Base-by-base conservation (phyloP, 106 monocot genomes). In the Acanthochlamys bracteata region DNA sequence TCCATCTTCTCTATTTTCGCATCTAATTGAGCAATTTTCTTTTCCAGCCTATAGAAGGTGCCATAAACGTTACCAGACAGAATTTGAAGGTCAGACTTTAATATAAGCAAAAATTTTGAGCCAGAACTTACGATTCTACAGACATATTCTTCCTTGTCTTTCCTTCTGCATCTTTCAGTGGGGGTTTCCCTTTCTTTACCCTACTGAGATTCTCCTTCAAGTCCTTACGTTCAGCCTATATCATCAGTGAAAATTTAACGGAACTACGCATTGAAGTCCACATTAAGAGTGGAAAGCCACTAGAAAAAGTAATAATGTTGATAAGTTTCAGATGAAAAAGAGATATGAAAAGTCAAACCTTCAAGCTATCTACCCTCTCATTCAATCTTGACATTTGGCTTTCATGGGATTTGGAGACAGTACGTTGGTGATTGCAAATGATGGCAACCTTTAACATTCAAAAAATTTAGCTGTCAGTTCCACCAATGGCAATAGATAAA, bases 1-100 rank as follows among this genome's bases (percentile, higher is more conserved):
- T 85, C 84, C 53, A 80, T 80, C 55, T 80, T 80, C 42, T 80
- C 77, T 54, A 85, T 80, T 24, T 80, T 80, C 3, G 68, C 70
- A 27, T 85, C 80, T 20, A 85, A 24, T 39, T 85, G 80, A 45
- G 42, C 20, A 27, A 85, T 55, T 47, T 78, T 80, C 55, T 80
- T 85, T 68, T 65, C 65, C 49, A 17, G 10, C 49, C 17, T 49
- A 49, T 3, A 49, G n/a, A 0, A 40, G 39, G 3, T 41, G 17
- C 19, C 22, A 19, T 55, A 10, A 25, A 51, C 26, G 40, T 46
- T 69, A 33, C 33, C 33, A 33, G 42, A 17, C 7, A 21, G 10
- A 51, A 12, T 13, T 26, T 7, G 13, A 43, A 11, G 26, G 26
- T 59, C 7, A 59, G 24, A 26, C 14, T 15, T 10, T 3, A 55